Conservation (phyloP, 75 land plant species). For the Pinus tabuliformis region DNA sequence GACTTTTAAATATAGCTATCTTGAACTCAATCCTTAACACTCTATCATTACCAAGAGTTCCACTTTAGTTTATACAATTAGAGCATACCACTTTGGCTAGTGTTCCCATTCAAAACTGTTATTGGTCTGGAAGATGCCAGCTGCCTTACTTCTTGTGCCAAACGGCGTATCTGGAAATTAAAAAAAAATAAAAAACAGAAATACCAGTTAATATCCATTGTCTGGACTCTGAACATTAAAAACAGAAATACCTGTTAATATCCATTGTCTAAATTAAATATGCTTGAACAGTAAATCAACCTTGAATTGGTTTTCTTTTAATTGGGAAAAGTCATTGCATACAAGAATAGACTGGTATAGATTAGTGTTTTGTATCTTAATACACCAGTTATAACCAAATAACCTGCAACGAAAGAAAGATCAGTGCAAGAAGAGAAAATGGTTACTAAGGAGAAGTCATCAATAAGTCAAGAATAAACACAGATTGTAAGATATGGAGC, state of each 20-base stretch:
- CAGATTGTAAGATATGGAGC: too few species aligned
- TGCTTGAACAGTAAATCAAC: too few species aligned
- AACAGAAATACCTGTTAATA: not conserved
- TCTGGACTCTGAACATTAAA: too few species aligned
- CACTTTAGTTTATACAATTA: not conserved
- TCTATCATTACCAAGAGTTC: not conserved
- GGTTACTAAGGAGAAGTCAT: too few species aligned
- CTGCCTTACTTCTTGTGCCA: slow-evolving; percentile 43
- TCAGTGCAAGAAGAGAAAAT: too few species aligned
- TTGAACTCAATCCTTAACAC: not conserved
- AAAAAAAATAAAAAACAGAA: not conserved
- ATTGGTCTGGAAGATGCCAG: slow-evolving; percentile 38
- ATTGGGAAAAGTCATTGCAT: too few species aligned
- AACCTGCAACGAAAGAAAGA: too few species aligned
- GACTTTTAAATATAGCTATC: not conserved
- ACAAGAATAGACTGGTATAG: too few species aligned
- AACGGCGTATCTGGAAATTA: slow-evolving; percentile 35
- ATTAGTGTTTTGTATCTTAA: too few species aligned
- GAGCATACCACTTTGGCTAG: slow-evolving; percentile 22
- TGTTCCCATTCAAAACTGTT: slow-evolving; percentile 50
- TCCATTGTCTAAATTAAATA: not conserved
- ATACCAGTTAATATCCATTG: not conserved
- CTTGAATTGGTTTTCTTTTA: too few species aligned
- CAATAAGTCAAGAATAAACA: too few species aligned
- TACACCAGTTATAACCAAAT: too few species aligned